Evolutionary conservation across 192 early-diverging fungal species (phyloP).

Genomic region (Coemansia sp.): DNA sequence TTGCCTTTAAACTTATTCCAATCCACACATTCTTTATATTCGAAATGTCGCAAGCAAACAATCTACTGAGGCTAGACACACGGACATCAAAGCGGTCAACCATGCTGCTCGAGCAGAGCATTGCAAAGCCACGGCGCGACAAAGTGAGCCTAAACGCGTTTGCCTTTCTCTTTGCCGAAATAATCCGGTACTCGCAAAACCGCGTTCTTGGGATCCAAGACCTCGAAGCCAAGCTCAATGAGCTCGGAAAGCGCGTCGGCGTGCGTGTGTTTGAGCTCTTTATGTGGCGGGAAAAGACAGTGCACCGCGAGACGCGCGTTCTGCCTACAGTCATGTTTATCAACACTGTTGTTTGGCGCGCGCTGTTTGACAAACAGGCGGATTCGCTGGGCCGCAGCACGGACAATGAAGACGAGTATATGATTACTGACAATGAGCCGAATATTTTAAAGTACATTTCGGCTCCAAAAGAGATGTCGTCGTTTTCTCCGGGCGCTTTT

Average conservation of each 20-base stretch:
- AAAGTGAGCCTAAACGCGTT: slow-evolving; percentile 83
- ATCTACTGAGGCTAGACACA: slow-evolving; percentile 40
- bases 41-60: slow-evolving; percentile 22
- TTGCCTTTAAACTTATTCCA: neutral
- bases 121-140: slow-evolving; percentile 67
- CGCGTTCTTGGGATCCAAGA: slow-evolving; percentile 92
- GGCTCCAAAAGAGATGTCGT: slow-evolving; percentile 88
- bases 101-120: slow-evolving; percentile 72
- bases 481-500: slow-evolving; percentile 92
- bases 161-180: slow-evolving; percentile 91
- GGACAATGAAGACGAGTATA: slow-evolving; percentile 98
- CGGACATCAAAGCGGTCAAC: slow-evolving; percentile 45
- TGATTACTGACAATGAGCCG: slow-evolving; percentile 99
- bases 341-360: slow-evolving; percentile 91
- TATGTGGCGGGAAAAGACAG: slow-evolving; percentile 84
- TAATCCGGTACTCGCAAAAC: slow-evolving; percentile 96
- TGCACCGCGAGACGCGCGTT: slow-evolving; percentile 86
- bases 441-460: slow-evolving; percentile 86
- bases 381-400: slow-evolving; percentile 96
- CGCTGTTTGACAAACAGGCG: slow-evolving; percentile 92
- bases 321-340: slow-evolving; percentile 91
- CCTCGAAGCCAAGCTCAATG: slow-evolving; percentile 88
- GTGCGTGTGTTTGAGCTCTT: slow-evolving; percentile 84
- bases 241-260: slow-evolving; percentile 93
- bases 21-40: neutral